phyloP scores from a whole-genome alignment of 1,284 basidiomycete species.

The Ceratorhiza oryzae-sativae region DNA sequence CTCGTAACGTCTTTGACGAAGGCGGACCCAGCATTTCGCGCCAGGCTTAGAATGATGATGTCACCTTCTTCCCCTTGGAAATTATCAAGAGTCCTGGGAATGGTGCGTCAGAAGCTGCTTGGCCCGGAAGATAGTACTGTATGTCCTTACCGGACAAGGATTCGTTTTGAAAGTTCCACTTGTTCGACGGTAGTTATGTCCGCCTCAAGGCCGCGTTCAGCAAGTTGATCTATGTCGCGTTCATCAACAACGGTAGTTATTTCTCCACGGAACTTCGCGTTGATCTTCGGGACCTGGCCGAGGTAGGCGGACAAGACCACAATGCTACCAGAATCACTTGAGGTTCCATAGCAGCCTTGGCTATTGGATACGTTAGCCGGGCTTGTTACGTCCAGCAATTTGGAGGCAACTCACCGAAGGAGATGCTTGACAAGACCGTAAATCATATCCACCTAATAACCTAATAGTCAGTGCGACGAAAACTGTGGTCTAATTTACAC shows the following conservation, averaged over 20 bases:
- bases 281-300: constrained; percentile 68
- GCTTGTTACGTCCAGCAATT: background rate
- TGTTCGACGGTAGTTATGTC: constrained; percentile 53
- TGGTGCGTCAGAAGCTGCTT: background rate
- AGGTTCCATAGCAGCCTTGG: background rate
- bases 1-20: background rate
- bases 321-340: background rate
- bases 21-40: constrained; percentile 65
- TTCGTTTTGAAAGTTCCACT: constrained; percentile 59
- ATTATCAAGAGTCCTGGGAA: constrained; percentile 72
- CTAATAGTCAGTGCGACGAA: background rate
- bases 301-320: constrained; percentile 48
- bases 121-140: constrained; percentile 9
- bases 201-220: constrained; percentile 55
- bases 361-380: background rate
- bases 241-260: constrained; percentile 73
- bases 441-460: constrained; percentile 67
- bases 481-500: background rate
- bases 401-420: constrained; percentile 55
- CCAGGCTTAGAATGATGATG: constrained; percentile 74
- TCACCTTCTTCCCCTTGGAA: constrained; percentile 60
- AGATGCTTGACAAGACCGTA: constrained; percentile 73
- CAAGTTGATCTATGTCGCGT: constrained; percentile 65
- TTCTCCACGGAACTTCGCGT: constrained; percentile 57
- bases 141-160: constrained; percentile 46